Evolutionary conservation across 2,329 filamentous ascomycete species (phyloP).

Genomic region (Trichophyton simii): DNA sequence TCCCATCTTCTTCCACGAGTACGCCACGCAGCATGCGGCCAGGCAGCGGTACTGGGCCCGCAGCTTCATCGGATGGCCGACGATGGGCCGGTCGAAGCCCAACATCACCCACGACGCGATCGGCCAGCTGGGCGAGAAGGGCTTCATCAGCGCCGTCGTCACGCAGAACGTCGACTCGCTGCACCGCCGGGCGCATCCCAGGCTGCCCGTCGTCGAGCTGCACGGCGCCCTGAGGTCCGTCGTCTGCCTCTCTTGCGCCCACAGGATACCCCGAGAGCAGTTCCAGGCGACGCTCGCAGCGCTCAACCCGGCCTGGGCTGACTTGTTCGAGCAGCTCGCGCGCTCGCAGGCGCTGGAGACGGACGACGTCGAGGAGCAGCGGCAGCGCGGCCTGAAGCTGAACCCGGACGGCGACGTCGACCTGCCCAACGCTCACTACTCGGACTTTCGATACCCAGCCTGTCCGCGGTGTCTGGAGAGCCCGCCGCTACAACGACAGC

Average conservation of each 20-base stretch:
- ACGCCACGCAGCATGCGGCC: conserved; percentile 65
- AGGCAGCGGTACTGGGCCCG: conserved; percentile 92
- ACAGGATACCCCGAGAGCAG: conserved; percentile 53
- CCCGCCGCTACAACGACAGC: conserved; percentile 39
- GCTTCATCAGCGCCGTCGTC: conserved; percentile 62
- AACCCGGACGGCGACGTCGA: conserved; percentile 96
- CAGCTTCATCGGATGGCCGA: conserved; percentile 87
- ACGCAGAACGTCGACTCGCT: conserved; percentile 98
- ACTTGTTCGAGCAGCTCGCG: conserved; percentile 59
- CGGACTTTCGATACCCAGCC: conserved; percentile 78
- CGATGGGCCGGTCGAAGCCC: conserved; percentile 61
- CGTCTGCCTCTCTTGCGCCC: conserved; percentile 66
- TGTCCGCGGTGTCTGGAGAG: conserved; percentile 65
- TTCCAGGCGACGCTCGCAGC: conserved; percentile 66
- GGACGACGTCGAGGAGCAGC: conserved; percentile 59
- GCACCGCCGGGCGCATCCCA: conserved; percentile 64
- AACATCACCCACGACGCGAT: conserved; percentile 73
- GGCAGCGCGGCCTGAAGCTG: conserved; percentile 57
- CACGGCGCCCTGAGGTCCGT: conserved; percentile 80
- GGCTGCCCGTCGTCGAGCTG: conserved; percentile 64
- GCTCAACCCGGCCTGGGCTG: conserved; percentile 78
- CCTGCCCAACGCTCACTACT: conserved; percentile 73
- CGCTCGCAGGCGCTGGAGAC: conserved; percentile 63
- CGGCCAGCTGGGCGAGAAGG: conserved; percentile 55
- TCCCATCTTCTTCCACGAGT: conserved; percentile 89